Percentiles rank a stretch among this genome's conserved stretches.
These are phyloP conservation scores for Coemansia sp. DNA, from an alignment of 192 early-diverging fungal genomes.

Conservation along the genomic window DNA sequence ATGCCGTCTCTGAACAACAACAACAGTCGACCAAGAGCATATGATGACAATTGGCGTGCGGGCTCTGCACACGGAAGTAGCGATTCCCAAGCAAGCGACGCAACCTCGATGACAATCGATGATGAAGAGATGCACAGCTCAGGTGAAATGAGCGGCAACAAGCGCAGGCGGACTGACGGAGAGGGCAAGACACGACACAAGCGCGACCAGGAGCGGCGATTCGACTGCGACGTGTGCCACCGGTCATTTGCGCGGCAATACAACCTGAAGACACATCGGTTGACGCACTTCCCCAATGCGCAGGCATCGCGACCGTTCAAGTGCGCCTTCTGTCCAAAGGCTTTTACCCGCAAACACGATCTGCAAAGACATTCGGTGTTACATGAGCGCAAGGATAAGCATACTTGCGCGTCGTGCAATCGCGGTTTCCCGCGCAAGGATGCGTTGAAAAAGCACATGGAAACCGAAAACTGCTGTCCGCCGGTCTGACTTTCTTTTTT, in stretches of 20 bases:
- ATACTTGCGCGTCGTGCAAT: constrained; percentile 47
- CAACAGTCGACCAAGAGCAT: neutral
- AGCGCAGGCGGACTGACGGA: constrained; percentile 27
- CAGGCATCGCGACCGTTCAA: constrained; percentile 55
- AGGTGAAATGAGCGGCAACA: neutral
- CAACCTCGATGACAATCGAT: neutral
- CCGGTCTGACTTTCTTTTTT: neutral
- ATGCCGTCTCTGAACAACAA: neutral
- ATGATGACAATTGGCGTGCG: neutral
- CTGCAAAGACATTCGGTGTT: constrained; percentile 64
- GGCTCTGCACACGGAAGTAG: neutral
- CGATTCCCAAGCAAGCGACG: constrained; percentile 1
- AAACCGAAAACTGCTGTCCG: constrained; percentile 15
- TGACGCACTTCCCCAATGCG: constrained; percentile 62
- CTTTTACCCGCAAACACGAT: constrained; percentile 78
- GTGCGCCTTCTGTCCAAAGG: constrained; percentile 59
- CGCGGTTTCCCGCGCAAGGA: constrained; percentile 53
- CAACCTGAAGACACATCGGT: constrained; percentile 76
- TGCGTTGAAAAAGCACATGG: constrained; percentile 37
- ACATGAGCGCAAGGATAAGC: constrained; percentile 52
- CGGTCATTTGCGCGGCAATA: constrained; percentile 74
- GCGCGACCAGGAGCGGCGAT: constrained; percentile 50
- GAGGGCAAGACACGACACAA: constrained; percentile 19
- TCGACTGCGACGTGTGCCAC: constrained; percentile 60
- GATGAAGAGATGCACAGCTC: constrained; percentile 2